Conservation (phyloP, 1,284 basidiomycete species). For the Ceraceosorus guamensis region DNA sequence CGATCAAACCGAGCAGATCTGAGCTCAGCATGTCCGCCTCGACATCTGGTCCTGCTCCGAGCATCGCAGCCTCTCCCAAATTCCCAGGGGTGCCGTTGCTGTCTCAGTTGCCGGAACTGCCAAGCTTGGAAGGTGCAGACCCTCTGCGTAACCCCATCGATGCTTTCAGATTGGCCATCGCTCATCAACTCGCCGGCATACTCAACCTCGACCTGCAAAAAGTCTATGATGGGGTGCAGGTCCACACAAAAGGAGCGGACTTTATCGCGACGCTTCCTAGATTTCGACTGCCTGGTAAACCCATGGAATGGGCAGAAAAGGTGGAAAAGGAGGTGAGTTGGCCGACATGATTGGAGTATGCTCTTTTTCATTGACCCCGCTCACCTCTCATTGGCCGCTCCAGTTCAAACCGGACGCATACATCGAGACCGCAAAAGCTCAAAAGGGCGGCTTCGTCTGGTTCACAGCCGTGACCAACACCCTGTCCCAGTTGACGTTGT, state of each 20-base stretch:
- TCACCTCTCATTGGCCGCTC: neutral
- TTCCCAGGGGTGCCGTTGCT: no score
- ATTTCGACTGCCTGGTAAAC: slow-evolving; percentile 74
- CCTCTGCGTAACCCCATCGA: slow-evolving; percentile 68
- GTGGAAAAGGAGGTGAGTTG: slow-evolving; percentile 64
- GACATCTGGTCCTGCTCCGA: no score
- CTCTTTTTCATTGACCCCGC: neutral
- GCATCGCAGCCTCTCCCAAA: no score
- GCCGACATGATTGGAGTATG: neutral
- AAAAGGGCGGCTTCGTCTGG: slow-evolving; percentile 40
- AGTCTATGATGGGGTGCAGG: slow-evolving; percentile 76
- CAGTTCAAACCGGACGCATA: slow-evolving; percentile 40
- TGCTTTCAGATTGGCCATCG: slow-evolving; percentile 75
- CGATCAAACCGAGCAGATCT: no score
- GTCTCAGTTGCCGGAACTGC: slow-evolving; percentile 32
- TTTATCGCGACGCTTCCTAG: slow-evolving; percentile 85
- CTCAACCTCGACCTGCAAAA: slow-evolving; percentile 56
- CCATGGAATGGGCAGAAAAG: slow-evolving; percentile 68
- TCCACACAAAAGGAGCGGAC: slow-evolving; percentile 77
- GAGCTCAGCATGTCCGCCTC: no score
- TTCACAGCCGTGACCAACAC: slow-evolving; percentile 51
- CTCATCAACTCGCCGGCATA: slow-evolving; percentile 65
- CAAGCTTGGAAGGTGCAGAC: slow-evolving; percentile 53
- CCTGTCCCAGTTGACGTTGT: slow-evolving; percentile 69
- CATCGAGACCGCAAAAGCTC: slow-evolving; percentile 19